Conservation (phyloP, 2,329 filamentous ascomycete genomes). For the Xylariales sp. region DNA sequence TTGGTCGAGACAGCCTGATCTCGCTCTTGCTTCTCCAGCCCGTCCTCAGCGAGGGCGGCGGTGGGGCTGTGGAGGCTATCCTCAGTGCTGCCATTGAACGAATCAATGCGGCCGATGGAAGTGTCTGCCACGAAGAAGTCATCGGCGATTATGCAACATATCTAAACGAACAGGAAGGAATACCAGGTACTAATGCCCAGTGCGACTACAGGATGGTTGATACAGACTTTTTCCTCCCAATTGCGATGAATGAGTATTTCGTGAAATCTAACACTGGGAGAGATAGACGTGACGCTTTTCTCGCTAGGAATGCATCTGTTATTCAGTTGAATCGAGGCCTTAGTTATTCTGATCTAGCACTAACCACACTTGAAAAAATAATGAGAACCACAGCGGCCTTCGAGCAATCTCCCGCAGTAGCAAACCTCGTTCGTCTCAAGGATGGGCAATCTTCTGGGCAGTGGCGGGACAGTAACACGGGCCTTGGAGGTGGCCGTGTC, state of each 20-base stretch:
- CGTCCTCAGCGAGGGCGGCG: constrained; percentile 66
- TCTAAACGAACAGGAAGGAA: constrained; percentile 64
- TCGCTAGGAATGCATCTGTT: constrained; percentile 59
- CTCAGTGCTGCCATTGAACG: constrained; percentile 70
- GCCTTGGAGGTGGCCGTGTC: constrained; percentile 70
- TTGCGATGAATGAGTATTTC: constrained; percentile 70
- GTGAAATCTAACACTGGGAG: constrained; percentile 57
- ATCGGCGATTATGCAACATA: constrained; percentile 74
- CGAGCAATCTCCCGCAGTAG: constrained; percentile 59
- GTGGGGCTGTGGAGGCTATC: constrained; percentile 69
- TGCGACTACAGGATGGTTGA: constrained; percentile 74
- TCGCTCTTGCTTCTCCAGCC: constrained; percentile 67
- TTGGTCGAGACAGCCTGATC: constrained; percentile 74
- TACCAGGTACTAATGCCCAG: constrained; percentile 62
- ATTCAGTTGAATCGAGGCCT: constrained; percentile 63
- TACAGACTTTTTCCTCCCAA: constrained; percentile 69
- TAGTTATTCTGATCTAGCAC: constrained; percentile 64
- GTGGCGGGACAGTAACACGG: constrained; percentile 71
- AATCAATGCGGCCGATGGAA: constrained; percentile 69
- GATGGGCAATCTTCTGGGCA: constrained; percentile 66
- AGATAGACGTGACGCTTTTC: constrained; percentile 51
- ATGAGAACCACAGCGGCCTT: constrained; percentile 67
- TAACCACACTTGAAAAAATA: constrained; percentile 67
- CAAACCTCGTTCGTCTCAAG: constrained; percentile 70
- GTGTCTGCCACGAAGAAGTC: constrained; percentile 72